Evolutionary conservation across 2,329 filamentous ascomycete genomes (phyloP).

Genomic region (Microdochium bolleyi): DNA sequence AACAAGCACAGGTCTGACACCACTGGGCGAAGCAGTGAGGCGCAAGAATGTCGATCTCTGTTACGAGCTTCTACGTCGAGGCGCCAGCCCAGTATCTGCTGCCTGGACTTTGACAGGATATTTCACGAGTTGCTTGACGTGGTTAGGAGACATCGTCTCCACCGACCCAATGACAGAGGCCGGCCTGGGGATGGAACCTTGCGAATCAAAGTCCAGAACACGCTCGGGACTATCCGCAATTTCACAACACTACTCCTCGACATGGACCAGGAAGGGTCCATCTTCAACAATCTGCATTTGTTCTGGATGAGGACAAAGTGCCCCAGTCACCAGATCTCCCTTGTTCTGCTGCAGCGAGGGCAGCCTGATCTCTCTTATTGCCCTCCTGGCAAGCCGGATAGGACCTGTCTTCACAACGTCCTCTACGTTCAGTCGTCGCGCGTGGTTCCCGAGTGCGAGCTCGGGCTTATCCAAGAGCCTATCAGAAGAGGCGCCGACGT

Average conservation of each 20-base stretch:
- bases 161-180: not conserved
- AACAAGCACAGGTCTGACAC: not conserved
- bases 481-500: not conserved
- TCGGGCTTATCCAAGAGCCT: not conserved
- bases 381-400: not conserved
- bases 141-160: not conserved
- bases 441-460: not conserved
- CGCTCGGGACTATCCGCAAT: not conserved
- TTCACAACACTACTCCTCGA: not conserved
- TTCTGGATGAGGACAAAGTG: not conserved
- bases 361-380: not conserved
- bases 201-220: not conserved
- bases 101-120: not conserved
- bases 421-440: not conserved
- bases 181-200: not conserved
- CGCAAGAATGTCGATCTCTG: not conserved
- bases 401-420: not conserved
- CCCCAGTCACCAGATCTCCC: not conserved
- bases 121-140: not conserved
- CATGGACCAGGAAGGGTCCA: not conserved
- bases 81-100: not conserved
- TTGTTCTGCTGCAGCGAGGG: not conserved
- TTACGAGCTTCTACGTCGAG: not conserved
- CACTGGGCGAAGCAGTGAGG: not conserved
- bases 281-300: not conserved